Conservation (phyloP, 2,329 filamentous ascomycete genomes). For the Lithohypha guttulata region DNA sequence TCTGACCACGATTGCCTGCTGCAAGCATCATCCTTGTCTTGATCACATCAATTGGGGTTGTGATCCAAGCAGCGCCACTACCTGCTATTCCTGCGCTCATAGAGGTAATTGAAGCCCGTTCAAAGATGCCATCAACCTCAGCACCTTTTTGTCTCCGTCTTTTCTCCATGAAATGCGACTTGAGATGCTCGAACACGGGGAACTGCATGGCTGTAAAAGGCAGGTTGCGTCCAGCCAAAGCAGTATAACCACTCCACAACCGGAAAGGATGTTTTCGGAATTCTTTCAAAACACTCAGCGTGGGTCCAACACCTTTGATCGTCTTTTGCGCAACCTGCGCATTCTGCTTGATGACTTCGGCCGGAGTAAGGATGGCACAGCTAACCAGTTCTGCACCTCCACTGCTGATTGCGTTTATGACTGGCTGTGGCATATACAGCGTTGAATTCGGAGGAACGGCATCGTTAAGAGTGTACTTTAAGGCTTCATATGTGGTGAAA, state of each 20-base stretch:
- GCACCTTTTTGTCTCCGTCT: conserved; percentile 27
- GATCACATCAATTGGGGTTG: conserved; percentile 79
- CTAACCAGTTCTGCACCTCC: conserved; percentile 71
- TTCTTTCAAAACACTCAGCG: conserved; percentile 45
- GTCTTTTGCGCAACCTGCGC: conserved; percentile 61
- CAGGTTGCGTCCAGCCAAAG: conserved; percentile 69
- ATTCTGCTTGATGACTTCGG: conserved; percentile 88
- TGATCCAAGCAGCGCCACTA: conserved; percentile 64
- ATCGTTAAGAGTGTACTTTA: conserved; percentile 52
- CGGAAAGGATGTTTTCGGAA: conserved; percentile 48
- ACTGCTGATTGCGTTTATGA: conserved; percentile 65
- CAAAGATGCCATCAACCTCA: conserved; percentile 40
- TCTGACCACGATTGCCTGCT: conserved; percentile 30
- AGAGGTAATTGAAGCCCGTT: conserved; percentile 62
- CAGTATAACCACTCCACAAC: conserved; percentile 63
- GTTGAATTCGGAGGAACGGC: conserved; percentile 35
- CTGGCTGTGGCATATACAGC: conserved; percentile 49
- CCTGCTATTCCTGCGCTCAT: conserved; percentile 64
- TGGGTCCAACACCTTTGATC: conserved; percentile 31
- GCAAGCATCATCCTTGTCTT: conserved; percentile 83
- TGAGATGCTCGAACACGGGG: conserved; percentile 68
- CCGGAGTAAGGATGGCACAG: conserved; percentile 75
- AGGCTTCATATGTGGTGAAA: conserved; percentile 78
- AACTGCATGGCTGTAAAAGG: conserved; percentile 86
- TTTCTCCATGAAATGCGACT: conserved; percentile 41